A percentile compares a stretch with the other conserved stretches of the same genome.
Evolutionary conservation across 2,329 filamentous ascomycete species (phyloP).

Genomic region (Laburnicola sp.): DNA sequence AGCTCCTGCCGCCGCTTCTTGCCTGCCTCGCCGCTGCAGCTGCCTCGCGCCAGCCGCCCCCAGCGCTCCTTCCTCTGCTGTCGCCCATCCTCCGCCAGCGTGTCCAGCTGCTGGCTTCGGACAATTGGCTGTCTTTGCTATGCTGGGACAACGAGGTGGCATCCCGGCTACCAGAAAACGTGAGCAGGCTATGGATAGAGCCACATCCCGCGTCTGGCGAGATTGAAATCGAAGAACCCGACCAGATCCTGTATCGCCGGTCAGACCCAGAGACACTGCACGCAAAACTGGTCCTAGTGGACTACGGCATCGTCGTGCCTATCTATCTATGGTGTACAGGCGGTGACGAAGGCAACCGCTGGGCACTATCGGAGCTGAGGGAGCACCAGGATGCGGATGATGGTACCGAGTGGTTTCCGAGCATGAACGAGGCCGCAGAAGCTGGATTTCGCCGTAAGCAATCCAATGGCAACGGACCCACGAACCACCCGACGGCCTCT

Average conservation of each 20-base stretch:
- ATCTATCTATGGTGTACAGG: slow-evolving; percentile 70
- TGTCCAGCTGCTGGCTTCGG: slow-evolving; percentile 64
- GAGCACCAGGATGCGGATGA: slow-evolving; percentile 61
- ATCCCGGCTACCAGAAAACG: slow-evolving; percentile 62
- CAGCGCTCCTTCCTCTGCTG: slow-evolving; percentile 62
- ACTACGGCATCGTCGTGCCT: slow-evolving; percentile 65
- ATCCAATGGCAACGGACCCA: slow-evolving; percentile 22
- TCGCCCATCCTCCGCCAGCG: slow-evolving; percentile 67
- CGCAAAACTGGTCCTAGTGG: slow-evolving; percentile 63
- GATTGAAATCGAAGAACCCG: slow-evolving; percentile 72
- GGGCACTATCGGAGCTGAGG: slow-evolving; percentile 72
- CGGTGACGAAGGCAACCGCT: slow-evolving; percentile 67
- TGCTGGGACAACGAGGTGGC: slow-evolving; percentile 66
- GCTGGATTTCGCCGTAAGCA: slow-evolving; percentile 41
- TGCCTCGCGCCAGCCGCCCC: slow-evolving; percentile 61
- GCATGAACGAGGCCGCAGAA: slow-evolving; percentile 64
- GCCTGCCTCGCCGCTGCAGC: slow-evolving; percentile 66
- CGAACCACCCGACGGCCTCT: slow-evolving; percentile 12
- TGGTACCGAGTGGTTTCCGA: slow-evolving; percentile 60
- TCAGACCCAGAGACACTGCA: slow-evolving; percentile 76
- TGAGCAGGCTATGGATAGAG: slow-evolving; percentile 66
- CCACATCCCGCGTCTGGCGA: slow-evolving; percentile 82
- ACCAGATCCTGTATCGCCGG: slow-evolving; percentile 65
- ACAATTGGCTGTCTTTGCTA: slow-evolving; percentile 72
- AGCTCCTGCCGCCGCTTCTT: slow-evolving; percentile 64